Base-by-base conservation (phyloP, 2,329 filamentous ascomycete species). In the Trichophyton simii region DNA sequence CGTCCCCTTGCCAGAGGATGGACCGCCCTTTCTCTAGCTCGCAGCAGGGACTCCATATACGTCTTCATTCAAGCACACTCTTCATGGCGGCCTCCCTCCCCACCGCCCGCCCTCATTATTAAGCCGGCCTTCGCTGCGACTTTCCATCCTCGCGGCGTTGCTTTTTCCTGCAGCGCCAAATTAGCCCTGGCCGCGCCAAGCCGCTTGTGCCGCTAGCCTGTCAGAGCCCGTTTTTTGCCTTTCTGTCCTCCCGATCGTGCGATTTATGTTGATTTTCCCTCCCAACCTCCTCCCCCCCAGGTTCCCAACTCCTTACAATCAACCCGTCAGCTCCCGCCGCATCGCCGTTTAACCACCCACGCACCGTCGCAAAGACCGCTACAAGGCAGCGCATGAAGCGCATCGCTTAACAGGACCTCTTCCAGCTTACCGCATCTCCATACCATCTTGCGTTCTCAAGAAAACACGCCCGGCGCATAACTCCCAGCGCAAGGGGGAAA, bases 321-420 rank as follows among this genome's bases (percentile, higher is more conserved):
- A 48, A 9, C 22, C 50, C 31, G 50, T 18, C 28, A 25, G 20
- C 13, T 8, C 13, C 50, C 50, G 13, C 22, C 50, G 25, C 50
- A 20, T 11, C 50, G 6, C 50, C 50, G 50, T 34, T 54, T 8
- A 22, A 13, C 3, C 50, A 22, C 28, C 50, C 50, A 25, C 50
- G 28, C 38, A 20, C 34, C 28, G 38, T 54, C 36, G 20, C 57
- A 38, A 41, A 57, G 15, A 9, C 60, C 61, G 42, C 58, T 58
- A 60, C 58, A 13, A 31, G 52, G 11, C 57, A 34, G 38, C 38
- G 50, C 55, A 20, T 50, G 61, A 63, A 55, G 42, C 60, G 50
- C 50, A 54, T 22, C 15, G 13, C 15, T 18, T n/a, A 50, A 52
- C 41, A 60, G 60, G 54, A 20, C 59, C 44, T 46, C 58, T 48